Evolutionary conservation across 345 rosid species (phyloP), one percentile per base, ranked within the genome.

Genomic region (Dimocarpus longan): DNA sequence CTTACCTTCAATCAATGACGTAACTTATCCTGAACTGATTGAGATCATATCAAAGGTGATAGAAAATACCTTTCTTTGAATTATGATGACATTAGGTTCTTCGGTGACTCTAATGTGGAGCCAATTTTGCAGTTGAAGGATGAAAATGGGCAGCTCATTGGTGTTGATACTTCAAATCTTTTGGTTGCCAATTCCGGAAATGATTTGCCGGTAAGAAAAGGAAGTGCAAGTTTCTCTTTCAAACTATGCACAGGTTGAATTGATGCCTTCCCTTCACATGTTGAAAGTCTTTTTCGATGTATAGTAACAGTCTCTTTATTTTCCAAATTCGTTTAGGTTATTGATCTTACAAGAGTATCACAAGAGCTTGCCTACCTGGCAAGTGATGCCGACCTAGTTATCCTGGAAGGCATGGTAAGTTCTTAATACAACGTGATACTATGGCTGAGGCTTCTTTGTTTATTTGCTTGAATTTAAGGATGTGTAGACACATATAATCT

Each of bases 331-430:
- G 82, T 82, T 76, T 81, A 96, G 99, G 99, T 94, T 82, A 94
- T 97, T 87, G 99, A 97, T 92, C 97, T 97, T 54, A 73, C 97
- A 32, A 88, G 92, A 77, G 91, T 97, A 80, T 89, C 98, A 37
- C 98, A 91, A 82, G 97, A 92, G 88, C 88, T 94, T 66, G 97
- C 98, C 15, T 94, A 89, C 87, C 87, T 94, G 67, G 87, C 93
- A 7, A 87, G 87, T 65, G 99, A 94, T 81, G 98, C 95, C 44
- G 99, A 92, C 86, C 87, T 97, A 43, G 98, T 97, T 79, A 80
- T 97, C 82, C 84, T 94, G 87, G 99, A 97, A 88, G 99, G 99
- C 83, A 97, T 94, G 98, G 99, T 97, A 82, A 87, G 98, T 71
- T 78, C 26, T 46, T 78, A 19, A 63, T 65, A 22, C 15, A 68